These are phyloP conservation scores for Cryptosporidium ryanae DNA, from an alignment of 169 alveolate genomes.

Conservation along the genomic window DNA sequence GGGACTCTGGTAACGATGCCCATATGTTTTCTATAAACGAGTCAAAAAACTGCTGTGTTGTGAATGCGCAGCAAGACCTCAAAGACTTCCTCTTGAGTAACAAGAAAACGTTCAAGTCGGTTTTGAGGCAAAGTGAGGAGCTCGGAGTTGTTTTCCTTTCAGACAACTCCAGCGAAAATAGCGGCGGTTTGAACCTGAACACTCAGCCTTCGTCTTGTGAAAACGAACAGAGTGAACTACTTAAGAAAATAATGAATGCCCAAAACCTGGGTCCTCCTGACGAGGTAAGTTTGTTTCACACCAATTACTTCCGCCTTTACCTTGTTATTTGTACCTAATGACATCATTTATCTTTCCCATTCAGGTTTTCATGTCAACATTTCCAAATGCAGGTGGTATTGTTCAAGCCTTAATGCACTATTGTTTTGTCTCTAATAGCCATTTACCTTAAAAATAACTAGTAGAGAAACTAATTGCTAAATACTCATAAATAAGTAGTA, in stretches of 20 bases:
- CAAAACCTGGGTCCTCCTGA: conserved; percentile 51
- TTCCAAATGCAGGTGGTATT: conserved; percentile 74
- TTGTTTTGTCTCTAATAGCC: conserved; percentile 18
- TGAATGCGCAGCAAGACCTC: conserved; percentile 77
- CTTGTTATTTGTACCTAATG: background rate
- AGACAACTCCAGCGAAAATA: too few relatives aligned
- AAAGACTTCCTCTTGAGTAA: conserved; percentile 38
- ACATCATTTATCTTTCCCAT: background rate
- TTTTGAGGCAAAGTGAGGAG: background rate
- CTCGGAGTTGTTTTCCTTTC: too few relatives aligned
- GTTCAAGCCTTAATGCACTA: conserved; percentile 69
- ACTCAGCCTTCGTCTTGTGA: too few relatives aligned
- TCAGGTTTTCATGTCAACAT: conserved; percentile 43
- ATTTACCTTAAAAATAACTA: background rate
- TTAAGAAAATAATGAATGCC: conserved; percentile 25
- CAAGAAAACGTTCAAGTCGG: background rate
- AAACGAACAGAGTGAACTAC: conserved; percentile 49
- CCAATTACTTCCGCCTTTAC: background rate
- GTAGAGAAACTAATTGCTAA: background rate
- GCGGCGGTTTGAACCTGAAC: too few relatives aligned
- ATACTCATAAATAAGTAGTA: background rate
- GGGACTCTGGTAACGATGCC: conserved; percentile 79
- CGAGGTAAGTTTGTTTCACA: conserved; percentile 16
- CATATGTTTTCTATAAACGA: conserved; percentile 73
- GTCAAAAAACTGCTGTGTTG: conserved; percentile 75